A percentile compares a stretch with the other conserved stretches of the same genome.
These are phyloP conservation scores for Coffea eugenioides DNA, from an alignment of 257 asterid species.

Conservation along the genomic window DNA sequence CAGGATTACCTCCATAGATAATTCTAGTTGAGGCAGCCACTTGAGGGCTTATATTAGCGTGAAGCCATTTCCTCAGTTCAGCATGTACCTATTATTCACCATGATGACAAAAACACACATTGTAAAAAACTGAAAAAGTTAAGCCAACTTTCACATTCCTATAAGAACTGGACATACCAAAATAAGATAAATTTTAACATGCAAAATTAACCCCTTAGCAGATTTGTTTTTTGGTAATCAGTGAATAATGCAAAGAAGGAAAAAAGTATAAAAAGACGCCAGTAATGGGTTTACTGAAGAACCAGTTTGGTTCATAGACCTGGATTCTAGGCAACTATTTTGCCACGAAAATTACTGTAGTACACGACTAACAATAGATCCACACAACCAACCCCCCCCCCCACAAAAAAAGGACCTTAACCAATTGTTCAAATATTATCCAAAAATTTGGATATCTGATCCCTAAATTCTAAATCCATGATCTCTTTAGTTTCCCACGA, in stretches of 20 bases:
- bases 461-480: not conserved
- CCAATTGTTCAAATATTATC: too few relatives aligned
- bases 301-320: not conserved
- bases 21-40: conserved; percentile 91
- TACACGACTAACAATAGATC: not conserved
- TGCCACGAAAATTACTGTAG: not conserved
- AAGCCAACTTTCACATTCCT: too few relatives aligned
- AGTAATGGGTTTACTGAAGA: not conserved
- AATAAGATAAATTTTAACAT: not conserved
- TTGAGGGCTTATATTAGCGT: conserved; percentile 55
- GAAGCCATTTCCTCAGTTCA: conserved; percentile 96
- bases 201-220: not conserved
- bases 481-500: not conserved
- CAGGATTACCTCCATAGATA: conserved; percentile 79
- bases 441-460: too few relatives aligned
- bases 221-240: not conserved
- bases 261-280: not conserved
- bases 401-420: too few relatives aligned
- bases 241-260: not conserved
- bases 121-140: not conserved
- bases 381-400: not conserved
- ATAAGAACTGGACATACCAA: not conserved
- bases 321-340: not conserved
- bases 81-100: conserved; percentile 59
- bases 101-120: not conserved